Conservation (phyloP, 306 rosid genomes). For the Arachis stenosperma region DNA sequence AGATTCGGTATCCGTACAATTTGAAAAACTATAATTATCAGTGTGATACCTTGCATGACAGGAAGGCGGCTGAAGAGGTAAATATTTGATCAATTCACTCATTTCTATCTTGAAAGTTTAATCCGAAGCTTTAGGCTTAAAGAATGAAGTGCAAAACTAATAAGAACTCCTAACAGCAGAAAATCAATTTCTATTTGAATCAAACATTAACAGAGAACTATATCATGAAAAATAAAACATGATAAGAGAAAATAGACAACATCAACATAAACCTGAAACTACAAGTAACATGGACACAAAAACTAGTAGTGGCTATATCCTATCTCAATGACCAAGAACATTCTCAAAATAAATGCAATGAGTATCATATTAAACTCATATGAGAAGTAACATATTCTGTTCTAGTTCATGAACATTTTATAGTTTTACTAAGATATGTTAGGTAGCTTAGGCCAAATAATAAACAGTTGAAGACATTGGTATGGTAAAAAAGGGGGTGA, state of each 20-base stretch:
- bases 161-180: constrained; percentile 2
- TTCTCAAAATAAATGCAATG: not conserved
- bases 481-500: too few species aligned
- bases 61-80: constrained; percentile 9
- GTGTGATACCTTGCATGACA: constrained; percentile 74
- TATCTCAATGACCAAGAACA: too few species aligned
- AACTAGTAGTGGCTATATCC: too few species aligned
- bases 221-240: not conserved
- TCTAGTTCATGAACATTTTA: constrained; percentile 11
- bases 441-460: constrained; percentile 1
- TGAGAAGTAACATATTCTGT: constrained; percentile 20
- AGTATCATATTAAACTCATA: not conserved
- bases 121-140: constrained; percentile 16
- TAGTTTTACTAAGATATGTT: constrained; percentile 1
- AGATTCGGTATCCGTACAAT: constrained; percentile 96
- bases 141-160: constrained; percentile 12
- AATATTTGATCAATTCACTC: constrained; percentile 29
- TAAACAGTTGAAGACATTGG: too few species aligned
- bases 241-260: constrained; percentile 1
- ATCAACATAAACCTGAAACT: not conserved
- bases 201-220: not conserved
- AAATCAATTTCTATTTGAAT: constrained; percentile 14
- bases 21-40: constrained; percentile 97
- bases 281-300: not conserved
- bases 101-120: constrained; percentile 16